Evolutionary conservation across 192 early-diverging fungal species (phyloP), one percentile per base, ranked within the genome.

Genomic region (Coemansia guatemalensis): DNA sequence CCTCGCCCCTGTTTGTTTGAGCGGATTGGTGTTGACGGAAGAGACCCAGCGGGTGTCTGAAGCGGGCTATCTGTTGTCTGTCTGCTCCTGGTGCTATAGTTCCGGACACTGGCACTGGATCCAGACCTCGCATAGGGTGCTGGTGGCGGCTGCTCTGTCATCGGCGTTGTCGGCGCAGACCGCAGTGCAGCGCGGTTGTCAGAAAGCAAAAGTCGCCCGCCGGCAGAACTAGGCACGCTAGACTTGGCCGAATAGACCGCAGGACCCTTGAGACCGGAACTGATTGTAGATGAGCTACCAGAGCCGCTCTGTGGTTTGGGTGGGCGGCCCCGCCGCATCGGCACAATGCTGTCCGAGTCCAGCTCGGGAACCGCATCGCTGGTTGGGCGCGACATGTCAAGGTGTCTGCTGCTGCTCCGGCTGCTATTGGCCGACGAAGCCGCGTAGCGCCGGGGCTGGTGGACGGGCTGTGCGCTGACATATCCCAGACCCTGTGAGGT

Each of bases 311-410:
- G 57, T 26, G 53, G 59, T 17, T 63, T 74, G 11, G 84, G 79
- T n/a, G 94, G 94, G 6, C 95, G 84, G 32, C 95, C 95, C 35
- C 95, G 86, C 3, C 95, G 86, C 95, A 97, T 97, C 0, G 94
- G 93, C 32, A 83, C 82, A 59, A 91, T 85, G 22, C 68, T 69
- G 30, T 59, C 68, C 25, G 64, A 67, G 51, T 73, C 76, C 67
- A 59, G 80, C 82, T 66, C 85, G n/a, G 61, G 72, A 64, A 61
- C 76, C 60, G 63, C 76, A 48, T 29, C 76, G 71, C 32, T 44
- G 22, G 63, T 65, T 21, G 61, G 52, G 12, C 61, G 61, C 61
- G 56, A 77, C 62, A 33, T 69, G 78, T 35, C 65, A 58, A 55
- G 56, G 59, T 26, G 67, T 61, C 53, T 53, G 60, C 35, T 51